phyloP scores from a whole-genome alignment of 169 alveolate species.

The Cystoisospora suis region DNA sequence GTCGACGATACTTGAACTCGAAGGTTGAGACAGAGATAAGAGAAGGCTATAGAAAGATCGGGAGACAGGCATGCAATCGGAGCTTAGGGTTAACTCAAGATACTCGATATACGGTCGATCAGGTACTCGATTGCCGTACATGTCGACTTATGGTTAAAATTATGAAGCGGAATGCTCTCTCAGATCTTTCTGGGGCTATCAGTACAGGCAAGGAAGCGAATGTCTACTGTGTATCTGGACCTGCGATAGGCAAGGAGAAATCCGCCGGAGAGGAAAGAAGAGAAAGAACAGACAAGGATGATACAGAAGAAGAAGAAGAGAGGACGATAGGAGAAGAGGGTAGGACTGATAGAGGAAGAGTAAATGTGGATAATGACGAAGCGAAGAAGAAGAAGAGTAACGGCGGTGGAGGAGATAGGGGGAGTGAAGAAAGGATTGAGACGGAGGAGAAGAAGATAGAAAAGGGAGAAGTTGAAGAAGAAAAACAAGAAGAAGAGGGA shows the following conservation, averaged over 20 bases:
- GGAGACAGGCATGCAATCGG: slow-evolving; percentile 14
- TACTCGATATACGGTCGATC: slow-evolving; percentile 95
- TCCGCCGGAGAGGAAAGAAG: slow-evolving; percentile 22
- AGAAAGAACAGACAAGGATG: slow-evolving; percentile 9
- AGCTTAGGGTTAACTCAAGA: slow-evolving; percentile 88
- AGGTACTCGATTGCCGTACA: slow-evolving; percentile 96
- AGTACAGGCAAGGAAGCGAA: slow-evolving; percentile 95
- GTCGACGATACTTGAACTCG: too few species aligned
- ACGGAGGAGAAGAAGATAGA: not conserved
- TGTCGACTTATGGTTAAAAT: slow-evolving; percentile 88
- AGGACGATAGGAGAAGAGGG: not conserved
- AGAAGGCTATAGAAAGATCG: not conserved
- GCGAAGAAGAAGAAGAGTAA: not conserved
- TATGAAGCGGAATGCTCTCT: slow-evolving; percentile 87
- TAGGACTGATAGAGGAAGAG: too few species aligned
- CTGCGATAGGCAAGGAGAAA: not conserved
- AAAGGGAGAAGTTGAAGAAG: not conserved
- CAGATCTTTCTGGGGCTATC: slow-evolving; percentile 94
- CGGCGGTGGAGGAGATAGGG: not conserved
- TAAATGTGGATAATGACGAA: too few species aligned
- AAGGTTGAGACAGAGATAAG: too few species aligned
- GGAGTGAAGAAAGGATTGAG: not conserved
- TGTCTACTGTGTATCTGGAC: slow-evolving; percentile 80
- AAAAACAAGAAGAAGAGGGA: not conserved
- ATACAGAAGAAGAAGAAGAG: slow-evolving; percentile 36